A percentile compares a stretch with the other conserved stretches of the same genome.
phyloP scores from a whole-genome alignment of 1,284 basidiomycete species.

The Papiliotrema terrestris region DNA sequence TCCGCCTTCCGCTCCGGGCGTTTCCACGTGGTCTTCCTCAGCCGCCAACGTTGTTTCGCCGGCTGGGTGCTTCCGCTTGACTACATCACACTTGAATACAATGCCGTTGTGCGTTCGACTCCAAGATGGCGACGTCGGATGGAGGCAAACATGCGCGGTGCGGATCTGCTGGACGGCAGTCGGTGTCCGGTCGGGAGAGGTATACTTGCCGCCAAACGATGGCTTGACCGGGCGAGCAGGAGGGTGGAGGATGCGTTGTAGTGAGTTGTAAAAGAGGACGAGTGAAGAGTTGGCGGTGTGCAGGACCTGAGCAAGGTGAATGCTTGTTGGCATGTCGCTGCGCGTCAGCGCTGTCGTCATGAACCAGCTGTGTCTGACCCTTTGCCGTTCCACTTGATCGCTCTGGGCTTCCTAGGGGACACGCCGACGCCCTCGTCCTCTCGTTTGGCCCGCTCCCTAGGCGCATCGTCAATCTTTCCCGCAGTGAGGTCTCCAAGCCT shows the following conservation, averaged over 20 bases:
- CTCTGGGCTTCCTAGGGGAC: slow-evolving; percentile 31
- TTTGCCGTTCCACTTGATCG: slow-evolving; percentile 24
- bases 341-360: neutral
- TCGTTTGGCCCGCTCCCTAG: slow-evolving; percentile 6
- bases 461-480: neutral
- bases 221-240: neutral
- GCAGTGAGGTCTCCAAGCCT: neutral
- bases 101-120: slow-evolving; percentile 19
- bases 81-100: slow-evolving; percentile 17
- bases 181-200: neutral
- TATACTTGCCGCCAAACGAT: neutral
- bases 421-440: slow-evolving; percentile 38
- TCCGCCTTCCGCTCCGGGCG: neutral
- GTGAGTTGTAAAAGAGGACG: slow-evolving; percentile 40
- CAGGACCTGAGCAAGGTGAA: slow-evolving; percentile 14
- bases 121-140: neutral
- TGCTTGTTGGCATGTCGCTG: slow-evolving; percentile 10
- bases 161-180: slow-evolving; percentile 8
- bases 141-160: slow-evolving; percentile 9
- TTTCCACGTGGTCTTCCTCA: neutral
- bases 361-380: slow-evolving; percentile 18
- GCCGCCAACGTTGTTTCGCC: neutral
- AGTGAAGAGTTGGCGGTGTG: slow-evolving; percentile 24
- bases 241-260: slow-evolving; percentile 20
- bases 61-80: neutral